Conservation (phyloP, 1,284 basidiomycete genomes). For the Ceratobasidium sp. region DNA sequence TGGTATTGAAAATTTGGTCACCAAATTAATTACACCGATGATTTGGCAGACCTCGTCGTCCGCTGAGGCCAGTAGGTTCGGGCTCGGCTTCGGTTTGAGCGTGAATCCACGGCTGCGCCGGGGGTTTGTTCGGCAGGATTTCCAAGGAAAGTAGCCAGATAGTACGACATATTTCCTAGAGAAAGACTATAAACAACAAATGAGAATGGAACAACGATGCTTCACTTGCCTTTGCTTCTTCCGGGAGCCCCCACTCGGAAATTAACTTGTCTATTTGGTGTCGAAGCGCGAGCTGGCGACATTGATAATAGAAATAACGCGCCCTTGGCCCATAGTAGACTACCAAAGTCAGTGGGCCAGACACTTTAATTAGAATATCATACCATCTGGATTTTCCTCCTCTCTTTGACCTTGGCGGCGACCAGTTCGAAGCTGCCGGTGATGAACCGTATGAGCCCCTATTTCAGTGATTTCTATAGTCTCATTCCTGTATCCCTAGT, state of each 20-base stretch:
- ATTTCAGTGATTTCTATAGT: slow-evolving; percentile 68
- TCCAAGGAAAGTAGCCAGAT: slow-evolving; percentile 82
- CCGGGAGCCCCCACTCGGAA: slow-evolving; percentile 75
- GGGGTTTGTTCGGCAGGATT: slow-evolving; percentile 68
- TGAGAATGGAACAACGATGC: background rate
- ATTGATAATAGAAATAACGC: slow-evolving; percentile 81
- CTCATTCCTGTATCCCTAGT: slow-evolving; percentile 79
- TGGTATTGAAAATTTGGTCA: background rate
- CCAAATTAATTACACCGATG: background rate
- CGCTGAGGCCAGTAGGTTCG: background rate
- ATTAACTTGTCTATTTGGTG: slow-evolving; percentile 75
- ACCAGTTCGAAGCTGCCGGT: slow-evolving; percentile 58
- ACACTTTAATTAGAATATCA: background rate
- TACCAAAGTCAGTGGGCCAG: slow-evolving; percentile 53
- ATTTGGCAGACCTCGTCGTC: slow-evolving; percentile 3
- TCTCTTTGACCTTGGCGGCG: slow-evolving; percentile 61
- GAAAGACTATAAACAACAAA: background rate
- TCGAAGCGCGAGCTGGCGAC: slow-evolving; percentile 80
- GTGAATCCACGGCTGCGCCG: slow-evolving; percentile 68
- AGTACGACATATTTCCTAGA: slow-evolving; percentile 79
- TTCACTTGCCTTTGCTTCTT: slow-evolving; percentile 77
- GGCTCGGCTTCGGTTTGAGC: slow-evolving; percentile 57
- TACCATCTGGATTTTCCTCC: slow-evolving; percentile 58
- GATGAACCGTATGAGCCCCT: slow-evolving; percentile 64
- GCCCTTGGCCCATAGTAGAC: slow-evolving; percentile 84